These are phyloP conservation scores for Neurospora sp. DNA, from an alignment of 495 filamentous ascomycete genomes.

Conservation along the genomic window DNA sequence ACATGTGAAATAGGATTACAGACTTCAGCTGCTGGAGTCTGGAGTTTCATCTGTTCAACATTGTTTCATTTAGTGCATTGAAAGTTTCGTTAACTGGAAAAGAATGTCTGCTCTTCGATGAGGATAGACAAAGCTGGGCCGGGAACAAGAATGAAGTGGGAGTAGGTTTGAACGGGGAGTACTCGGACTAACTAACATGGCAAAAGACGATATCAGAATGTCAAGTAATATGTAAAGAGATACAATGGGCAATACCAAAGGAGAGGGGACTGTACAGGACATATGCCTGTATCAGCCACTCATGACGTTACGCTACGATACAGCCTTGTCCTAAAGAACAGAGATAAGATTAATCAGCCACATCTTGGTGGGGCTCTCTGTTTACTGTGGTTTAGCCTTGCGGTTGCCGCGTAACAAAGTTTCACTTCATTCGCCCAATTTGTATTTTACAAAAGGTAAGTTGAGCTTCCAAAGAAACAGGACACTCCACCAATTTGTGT, in stretches of 20 bases:
- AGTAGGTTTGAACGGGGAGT: background rate
- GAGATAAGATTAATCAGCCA: background rate
- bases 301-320: background rate
- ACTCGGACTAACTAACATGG: background rate
- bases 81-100: background rate
- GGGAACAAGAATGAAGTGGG: background rate
- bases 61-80: background rate
- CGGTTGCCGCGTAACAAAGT: background rate
- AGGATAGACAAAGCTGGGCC: background rate
- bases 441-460: background rate
- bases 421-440: conserved; percentile 1
- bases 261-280: background rate
- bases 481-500: conserved; percentile 31
- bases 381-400: background rate
- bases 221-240: background rate
- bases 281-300: background rate
- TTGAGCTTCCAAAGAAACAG: background rate
- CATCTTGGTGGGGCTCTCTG: background rate
- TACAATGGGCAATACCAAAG: background rate
- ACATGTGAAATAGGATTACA: background rate
- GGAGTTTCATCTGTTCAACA: background rate
- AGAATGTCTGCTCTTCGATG: background rate
- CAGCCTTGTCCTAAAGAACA: background rate
- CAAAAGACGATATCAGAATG: background rate
- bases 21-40: background rate